Percentiles rank a stretch among this genome's conserved stretches.
Evolutionary conservation across 257 asterid genomes (phyloP).

Genomic region (Salvia splendens): DNA sequence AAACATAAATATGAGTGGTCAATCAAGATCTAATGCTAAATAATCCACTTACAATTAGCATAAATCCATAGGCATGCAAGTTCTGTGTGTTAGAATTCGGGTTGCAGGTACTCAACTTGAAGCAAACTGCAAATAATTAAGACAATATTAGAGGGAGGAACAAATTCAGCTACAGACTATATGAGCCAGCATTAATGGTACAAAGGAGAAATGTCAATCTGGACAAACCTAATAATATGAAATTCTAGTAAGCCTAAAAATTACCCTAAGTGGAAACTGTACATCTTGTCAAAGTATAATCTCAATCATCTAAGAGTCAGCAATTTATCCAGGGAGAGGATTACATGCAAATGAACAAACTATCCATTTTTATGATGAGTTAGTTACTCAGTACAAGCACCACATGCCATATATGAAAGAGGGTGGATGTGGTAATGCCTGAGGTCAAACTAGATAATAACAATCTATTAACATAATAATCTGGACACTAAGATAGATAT

Average conservation of each 20-base stretch:
- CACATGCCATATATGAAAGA: not conserved
- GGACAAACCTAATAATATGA: slow-evolving; percentile 1
- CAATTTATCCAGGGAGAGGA: slow-evolving; percentile 2
- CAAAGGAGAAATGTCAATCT: not conserved
- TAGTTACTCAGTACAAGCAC: slow-evolving; percentile 22
- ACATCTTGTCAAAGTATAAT: slow-evolving; percentile 1
- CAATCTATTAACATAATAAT: not conserved
- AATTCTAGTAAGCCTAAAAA: slow-evolving; percentile 20
- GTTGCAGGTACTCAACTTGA: slow-evolving; percentile 76
- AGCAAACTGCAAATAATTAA: slow-evolving; percentile 67
- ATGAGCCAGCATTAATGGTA: not conserved
- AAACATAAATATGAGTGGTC: slow-evolving; percentile 20
- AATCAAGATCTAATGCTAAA: slow-evolving; percentile 26
- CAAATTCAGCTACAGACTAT: slow-evolving; percentile 17
- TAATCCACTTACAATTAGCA: slow-evolving; percentile 75
- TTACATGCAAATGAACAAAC: not conserved
- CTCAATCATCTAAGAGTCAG: not conserved
- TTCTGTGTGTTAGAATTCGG: slow-evolving; percentile 67
- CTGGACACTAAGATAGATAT: not conserved
- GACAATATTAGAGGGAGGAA: slow-evolving; percentile 34
- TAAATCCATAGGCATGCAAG: slow-evolving; percentile 71
- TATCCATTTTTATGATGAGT: slow-evolving; percentile 13
- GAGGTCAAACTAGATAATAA: not conserved
- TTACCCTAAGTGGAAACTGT: slow-evolving; percentile 1
- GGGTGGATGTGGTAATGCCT: not conserved